Evolutionary conservation across 768 basidiomycete genomes (phyloP), one percentile per base, ranked within the genome.

Genomic region (Hygrocybe coccinea): DNA sequence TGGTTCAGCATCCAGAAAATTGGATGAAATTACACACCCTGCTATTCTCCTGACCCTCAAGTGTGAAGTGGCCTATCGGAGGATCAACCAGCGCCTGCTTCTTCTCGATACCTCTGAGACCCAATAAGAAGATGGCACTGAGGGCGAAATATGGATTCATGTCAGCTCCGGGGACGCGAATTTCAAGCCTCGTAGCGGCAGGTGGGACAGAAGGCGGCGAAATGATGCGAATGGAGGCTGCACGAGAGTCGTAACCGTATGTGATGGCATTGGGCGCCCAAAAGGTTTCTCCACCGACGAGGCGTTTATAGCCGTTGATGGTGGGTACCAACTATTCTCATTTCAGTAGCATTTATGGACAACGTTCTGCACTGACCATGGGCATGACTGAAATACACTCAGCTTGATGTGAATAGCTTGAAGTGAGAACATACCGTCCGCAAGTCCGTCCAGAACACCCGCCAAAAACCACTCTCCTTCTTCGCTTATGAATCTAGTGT

Each of bases 221-320:
- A 64, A 99, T 86, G 60, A 99, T 89, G 43, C 97, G 85, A 48
- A 98, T 82, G 9, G 91, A 92, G 10, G 94, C 93, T 0, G 86
- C 87, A 35, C 97, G 89, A 19, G 91, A 93, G 71, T 99, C 97
- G 67, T 95, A 97, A 9, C 95, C 95, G 68, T 94, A 97, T 2
- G 94, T 95, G 15, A 91, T 80, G 2, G 91, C 84, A 62, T 92
- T 95, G 0, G 93, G 93, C 5, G 93, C 93, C 91, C 91, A 97
- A 76, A 89, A 94, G 3, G 87, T 86, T 67, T 94, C 92, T 11
- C 94, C 94, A 17, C 90, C 94, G 17, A 91, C 86, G 7, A 99
- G 82, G 14, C 97, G 91, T 67, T 98, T 99, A 76, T 99, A 99
- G 7, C 95, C 94, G 64, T 95, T 95, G 71, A 97, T 87, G 0